These are phyloP conservation scores for Epichloe sp. DNA, from an alignment of 2,329 filamentous ascomycete genomes.

Conservation along the genomic window DNA sequence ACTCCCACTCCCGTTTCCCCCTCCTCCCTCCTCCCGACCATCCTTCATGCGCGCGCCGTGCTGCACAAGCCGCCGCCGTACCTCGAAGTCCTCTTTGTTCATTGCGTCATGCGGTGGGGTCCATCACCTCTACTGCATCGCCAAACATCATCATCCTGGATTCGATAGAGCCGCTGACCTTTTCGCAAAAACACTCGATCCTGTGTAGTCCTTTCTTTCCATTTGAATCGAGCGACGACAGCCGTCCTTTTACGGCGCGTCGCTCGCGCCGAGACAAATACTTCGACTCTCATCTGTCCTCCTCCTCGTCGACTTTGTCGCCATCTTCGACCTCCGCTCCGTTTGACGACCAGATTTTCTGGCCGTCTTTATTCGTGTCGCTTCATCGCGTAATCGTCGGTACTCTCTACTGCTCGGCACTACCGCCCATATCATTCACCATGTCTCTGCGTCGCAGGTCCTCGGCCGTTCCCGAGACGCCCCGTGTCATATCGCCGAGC, in stretches of 20 bases:
- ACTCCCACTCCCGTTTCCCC: background rate
- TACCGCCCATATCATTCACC: conserved; percentile 45
- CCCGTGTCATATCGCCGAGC: conserved; percentile 81
- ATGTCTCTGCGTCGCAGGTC: conserved; percentile 38
- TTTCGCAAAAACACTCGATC: conserved; percentile 6
- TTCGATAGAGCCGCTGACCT: conserved; percentile 30
- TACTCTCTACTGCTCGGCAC: conserved; percentile 38
- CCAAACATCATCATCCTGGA: conserved; percentile 39
- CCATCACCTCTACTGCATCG: conserved; percentile 42
- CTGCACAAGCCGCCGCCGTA: conserved; percentile 2
- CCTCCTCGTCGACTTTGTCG: background rate
- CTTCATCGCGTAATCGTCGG: conserved; percentile 41
- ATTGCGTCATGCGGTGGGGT: conserved; percentile 41
- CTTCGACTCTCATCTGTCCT: conserved; percentile 23
- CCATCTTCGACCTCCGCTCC: conserved; percentile 6
- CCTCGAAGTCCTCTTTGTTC: conserved; percentile 4
- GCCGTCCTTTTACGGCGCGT: conserved; percentile 13
- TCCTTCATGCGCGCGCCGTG: conserved; percentile 4
- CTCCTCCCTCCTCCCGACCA: conserved; percentile 3
- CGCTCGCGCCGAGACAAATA: conserved; percentile 38
- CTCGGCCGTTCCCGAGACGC: conserved; percentile 54
- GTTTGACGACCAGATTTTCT: conserved; percentile 16
- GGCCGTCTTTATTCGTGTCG: conserved; percentile 34
- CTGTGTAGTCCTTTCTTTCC: conserved; percentile 9
- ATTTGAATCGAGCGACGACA: conserved; percentile 12